Percentiles rank a stretch among this genome's conserved stretches.
Evolutionary conservation across 129 eudicot genomes (phyloP).

Genomic region (Daucus carota): DH1_v3.0 NC_030388.2:30552501-30553000

Average conservation of each 20-base stretch:
- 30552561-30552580: conserved; percentile 94
- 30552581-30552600: conserved; percentile 84
- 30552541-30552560: conserved; percentile 56
- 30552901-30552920: no score
- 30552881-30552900: no score
- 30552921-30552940: no score
- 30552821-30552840: neutral
- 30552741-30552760: neutral
- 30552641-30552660: conserved; percentile 30
- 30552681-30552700: neutral
- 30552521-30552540: neutral
- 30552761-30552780: neutral
- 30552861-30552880: neutral
- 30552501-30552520: neutral
- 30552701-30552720: neutral
- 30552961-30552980: neutral
- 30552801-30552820: neutral
- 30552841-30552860: neutral
- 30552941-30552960: neutral
- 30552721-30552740: neutral
- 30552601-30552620: conserved; percentile 57
- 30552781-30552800: neutral
- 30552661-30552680: neutral
- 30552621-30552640: conserved; percentile 61
- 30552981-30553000: neutral